These are phyloP conservation scores for Nymphaea thermarum DNA, from an alignment of 164 flowering plant species.

Conservation along the genomic window DNA sequence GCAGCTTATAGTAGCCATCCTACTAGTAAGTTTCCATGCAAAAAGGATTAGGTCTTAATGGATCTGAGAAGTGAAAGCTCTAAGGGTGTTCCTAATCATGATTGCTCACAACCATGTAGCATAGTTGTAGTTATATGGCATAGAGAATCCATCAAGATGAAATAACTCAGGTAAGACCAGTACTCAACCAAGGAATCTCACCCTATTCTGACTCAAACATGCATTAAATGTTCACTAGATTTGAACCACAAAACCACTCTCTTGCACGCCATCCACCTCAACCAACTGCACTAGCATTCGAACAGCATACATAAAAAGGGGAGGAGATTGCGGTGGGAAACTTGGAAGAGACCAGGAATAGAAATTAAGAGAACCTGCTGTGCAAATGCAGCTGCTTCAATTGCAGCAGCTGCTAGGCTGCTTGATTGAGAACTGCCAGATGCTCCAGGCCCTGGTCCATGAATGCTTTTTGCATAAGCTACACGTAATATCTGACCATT, in stretches of 20 bases:
- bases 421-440: slow-evolving; percentile 74
- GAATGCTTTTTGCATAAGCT: slow-evolving; percentile 92
- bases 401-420: slow-evolving; percentile 99
- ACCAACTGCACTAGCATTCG: background rate
- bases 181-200: too few relatives aligned
- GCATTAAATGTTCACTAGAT: too few relatives aligned
- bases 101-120: too few relatives aligned
- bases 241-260: background rate
- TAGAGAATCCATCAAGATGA: too few relatives aligned
- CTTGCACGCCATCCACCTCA: background rate
- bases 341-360: background rate
- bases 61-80: too few relatives aligned
- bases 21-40: too few relatives aligned
- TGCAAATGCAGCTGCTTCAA: slow-evolving; percentile 97
- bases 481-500: slow-evolving; percentile 94
- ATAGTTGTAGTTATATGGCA: too few relatives aligned
- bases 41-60: too few relatives aligned
- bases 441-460: slow-evolving; percentile 72
- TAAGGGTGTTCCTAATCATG: too few relatives aligned
- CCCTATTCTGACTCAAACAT: too few relatives aligned
- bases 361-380: slow-evolving; percentile 55
- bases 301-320: background rate
- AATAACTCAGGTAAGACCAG: too few relatives aligned
- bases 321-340: background rate
- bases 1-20: too few relatives aligned